Conservation (phyloP, 106 monocot species). For the Allium cepa region DNA sequence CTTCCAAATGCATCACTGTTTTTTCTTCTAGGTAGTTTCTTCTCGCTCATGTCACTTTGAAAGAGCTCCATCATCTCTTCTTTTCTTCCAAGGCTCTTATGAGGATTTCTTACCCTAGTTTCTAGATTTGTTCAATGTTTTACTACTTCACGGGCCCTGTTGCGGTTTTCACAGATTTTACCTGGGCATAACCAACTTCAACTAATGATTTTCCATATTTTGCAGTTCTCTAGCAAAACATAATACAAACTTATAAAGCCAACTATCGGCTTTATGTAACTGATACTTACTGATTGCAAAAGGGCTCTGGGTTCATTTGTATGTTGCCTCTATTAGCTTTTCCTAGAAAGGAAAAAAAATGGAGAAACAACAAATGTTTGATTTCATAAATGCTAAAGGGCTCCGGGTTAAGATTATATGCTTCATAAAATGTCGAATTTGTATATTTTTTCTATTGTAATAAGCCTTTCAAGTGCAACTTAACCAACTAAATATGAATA, state of each 20-base stretch:
- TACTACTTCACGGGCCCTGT: slow-evolving; percentile 39
- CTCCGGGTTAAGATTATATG: too few relatives aligned
- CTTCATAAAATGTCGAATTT: too few relatives aligned
- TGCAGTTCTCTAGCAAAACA: slow-evolving; percentile 20
- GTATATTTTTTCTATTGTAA: too few relatives aligned
- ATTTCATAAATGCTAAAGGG: too few relatives aligned
- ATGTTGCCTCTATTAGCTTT: too few relatives aligned
- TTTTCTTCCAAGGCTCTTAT: slow-evolving; percentile 40
- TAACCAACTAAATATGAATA: too few relatives aligned
- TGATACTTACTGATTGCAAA: too few relatives aligned
- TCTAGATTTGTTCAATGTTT: slow-evolving; percentile 18
- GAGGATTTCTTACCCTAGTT: slow-evolving; percentile 36
- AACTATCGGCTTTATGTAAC: too few relatives aligned
- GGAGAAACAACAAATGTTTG: too few relatives aligned
- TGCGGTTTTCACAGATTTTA: slow-evolving; percentile 70
- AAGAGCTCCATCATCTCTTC: slow-evolving; percentile 93
- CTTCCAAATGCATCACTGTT: slow-evolving; percentile 23
- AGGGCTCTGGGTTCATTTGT: too few relatives aligned
- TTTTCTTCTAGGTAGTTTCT: slow-evolving; percentile 27
- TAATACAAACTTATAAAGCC: background rate
- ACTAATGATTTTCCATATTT: slow-evolving; percentile 61
- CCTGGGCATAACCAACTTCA: slow-evolving; percentile 64
- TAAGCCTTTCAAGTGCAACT: too few relatives aligned
- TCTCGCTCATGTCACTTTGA: slow-evolving; percentile 80
- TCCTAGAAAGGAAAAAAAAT: too few relatives aligned